Base-by-base conservation (phyloP, 2,329 filamentous ascomycete genomes). In the Microsporum canis region DNA sequence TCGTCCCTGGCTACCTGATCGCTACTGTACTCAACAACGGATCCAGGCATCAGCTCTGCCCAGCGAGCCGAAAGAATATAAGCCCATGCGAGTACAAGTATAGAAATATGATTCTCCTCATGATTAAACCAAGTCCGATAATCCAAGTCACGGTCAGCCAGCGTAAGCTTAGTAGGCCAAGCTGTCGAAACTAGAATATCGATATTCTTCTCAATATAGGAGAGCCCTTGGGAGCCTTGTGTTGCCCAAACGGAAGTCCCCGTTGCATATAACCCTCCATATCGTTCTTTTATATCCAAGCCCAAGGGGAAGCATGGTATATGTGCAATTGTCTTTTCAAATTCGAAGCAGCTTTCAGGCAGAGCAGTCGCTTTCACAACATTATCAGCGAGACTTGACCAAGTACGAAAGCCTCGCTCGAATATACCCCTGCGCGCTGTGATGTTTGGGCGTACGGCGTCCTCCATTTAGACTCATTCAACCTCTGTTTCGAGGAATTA, bases 21-120 rank as follows among this genome's bases (percentile, higher is more conserved):
- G 12, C 34, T 38, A 51, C 51, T 63, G 45, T 63, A 63, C 39
- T 17, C 27, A 14, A 59, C 14, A 17, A 36, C 23, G 3, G 62
- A 41, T 29, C 49, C 56, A 17, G 61, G 55, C 41, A 64, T 61
- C 5, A 64, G 38, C 23, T 64, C 55, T 4, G 39, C 58, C 63
- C 61, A 64, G 34, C 58, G 56, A 14, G 61, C 60, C 29, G 63
- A 64, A 14, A 64, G 53, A 33, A 64, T 62, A 23, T 64, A 64
- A 55, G 61, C 60, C 63, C 61, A 64, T 2, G 63, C 61, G 10
- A 62, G 55, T 51, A 64, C 60, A 36, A 64, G 59, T 49, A 63
- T 51, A 49, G 60, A 47, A 60, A 64, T n/a, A 38, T 63, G 63
- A 47, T 60, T 61, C 1, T 63, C 57, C 57, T 57, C 57, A 10